These are phyloP conservation scores for Penicillium macrosclerotiorum DNA, from an alignment of 495 filamentous ascomycete genomes.

Conservation along the genomic window DNA sequence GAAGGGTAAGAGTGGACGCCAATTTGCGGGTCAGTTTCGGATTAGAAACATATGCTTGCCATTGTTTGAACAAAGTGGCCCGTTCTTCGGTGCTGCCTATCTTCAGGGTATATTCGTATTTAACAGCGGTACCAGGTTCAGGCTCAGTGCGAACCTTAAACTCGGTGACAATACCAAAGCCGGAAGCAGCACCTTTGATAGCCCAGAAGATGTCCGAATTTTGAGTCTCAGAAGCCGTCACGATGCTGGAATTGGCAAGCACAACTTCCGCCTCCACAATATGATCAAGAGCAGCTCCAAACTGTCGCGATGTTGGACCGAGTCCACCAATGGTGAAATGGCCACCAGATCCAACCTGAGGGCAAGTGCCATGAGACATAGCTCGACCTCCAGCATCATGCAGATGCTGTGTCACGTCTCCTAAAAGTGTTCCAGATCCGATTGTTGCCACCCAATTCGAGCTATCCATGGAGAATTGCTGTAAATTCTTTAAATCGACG, in stretches of 20 bases:
- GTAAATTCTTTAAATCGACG: conserved; percentile 40
- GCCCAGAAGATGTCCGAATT: conserved; percentile 55
- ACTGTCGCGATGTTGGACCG: conserved; percentile 60
- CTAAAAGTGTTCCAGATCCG: conserved; percentile 62
- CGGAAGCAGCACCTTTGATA: conserved; percentile 44
- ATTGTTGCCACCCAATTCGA: conserved; percentile 58
- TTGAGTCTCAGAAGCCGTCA: conserved; percentile 34
- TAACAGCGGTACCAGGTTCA: conserved; percentile 28
- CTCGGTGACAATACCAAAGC: conserved; percentile 48
- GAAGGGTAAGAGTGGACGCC: conserved; percentile 35
- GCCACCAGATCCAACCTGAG: conserved; percentile 68
- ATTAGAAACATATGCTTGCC: conserved; percentile 36
- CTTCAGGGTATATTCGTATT: conserved; percentile 37
- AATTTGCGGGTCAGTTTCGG: conserved; percentile 54
- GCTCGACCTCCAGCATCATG: conserved; percentile 61
- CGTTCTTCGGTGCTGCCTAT: conserved; percentile 30
- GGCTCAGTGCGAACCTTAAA: conserved; percentile 45
- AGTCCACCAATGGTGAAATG: conserved; percentile 72
- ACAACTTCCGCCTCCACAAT: conserved; percentile 61
- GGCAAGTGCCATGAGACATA: conserved; percentile 65
- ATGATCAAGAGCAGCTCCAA: conserved; percentile 63
- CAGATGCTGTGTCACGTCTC: conserved; percentile 58
- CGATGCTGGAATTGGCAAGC: conserved; percentile 55
- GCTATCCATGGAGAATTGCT: conserved; percentile 52
- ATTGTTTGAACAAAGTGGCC: conserved; percentile 36